Conservation (phyloP, 164 flowering plant genomes). For the Magnolia sinica region DNA sequence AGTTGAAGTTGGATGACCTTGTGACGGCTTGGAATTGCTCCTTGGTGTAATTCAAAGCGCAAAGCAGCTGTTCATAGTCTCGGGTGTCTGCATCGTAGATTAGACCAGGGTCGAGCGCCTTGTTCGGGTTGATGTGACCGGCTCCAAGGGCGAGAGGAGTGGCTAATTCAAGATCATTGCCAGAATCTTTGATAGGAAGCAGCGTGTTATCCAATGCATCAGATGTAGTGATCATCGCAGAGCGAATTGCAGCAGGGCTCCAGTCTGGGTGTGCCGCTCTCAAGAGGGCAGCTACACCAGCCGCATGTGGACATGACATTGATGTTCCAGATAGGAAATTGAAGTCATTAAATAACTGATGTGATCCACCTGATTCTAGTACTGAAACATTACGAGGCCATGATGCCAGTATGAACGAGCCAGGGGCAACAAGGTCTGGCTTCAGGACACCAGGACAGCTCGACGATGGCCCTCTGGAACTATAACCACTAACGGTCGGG, state of each 20-base stretch:
- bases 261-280: conserved; percentile 54
- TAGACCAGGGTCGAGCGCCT: conserved; percentile 66
- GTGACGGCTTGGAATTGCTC: conserved; percentile 44
- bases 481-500: conserved; percentile 50
- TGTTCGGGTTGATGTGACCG: conserved; percentile 61
- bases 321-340: conserved; percentile 63
- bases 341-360: conserved; percentile 28
- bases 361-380: not conserved
- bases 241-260: conserved; percentile 69
- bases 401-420: conserved; percentile 43
- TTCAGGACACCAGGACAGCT: conserved; percentile 49
- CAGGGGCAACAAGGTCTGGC: conserved; percentile 68
- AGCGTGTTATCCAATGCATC: conserved; percentile 35
- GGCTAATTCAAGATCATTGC: conserved; percentile 21
- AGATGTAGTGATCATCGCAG: conserved; percentile 69
- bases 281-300: conserved; percentile 59
- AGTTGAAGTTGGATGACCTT: conserved; percentile 22
- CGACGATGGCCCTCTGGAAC: conserved; percentile 41
- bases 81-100: conserved; percentile 36
- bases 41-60: conserved; percentile 46
- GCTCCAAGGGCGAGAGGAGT: conserved; percentile 59
- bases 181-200: conserved; percentile 36
- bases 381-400: conserved; percentile 38
- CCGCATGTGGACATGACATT: conserved; percentile 65
- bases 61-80: conserved; percentile 53